Base-by-base conservation (phyloP, 192 early-diverging fungal species). In the Martensiomyces pterosporus region DNA sequence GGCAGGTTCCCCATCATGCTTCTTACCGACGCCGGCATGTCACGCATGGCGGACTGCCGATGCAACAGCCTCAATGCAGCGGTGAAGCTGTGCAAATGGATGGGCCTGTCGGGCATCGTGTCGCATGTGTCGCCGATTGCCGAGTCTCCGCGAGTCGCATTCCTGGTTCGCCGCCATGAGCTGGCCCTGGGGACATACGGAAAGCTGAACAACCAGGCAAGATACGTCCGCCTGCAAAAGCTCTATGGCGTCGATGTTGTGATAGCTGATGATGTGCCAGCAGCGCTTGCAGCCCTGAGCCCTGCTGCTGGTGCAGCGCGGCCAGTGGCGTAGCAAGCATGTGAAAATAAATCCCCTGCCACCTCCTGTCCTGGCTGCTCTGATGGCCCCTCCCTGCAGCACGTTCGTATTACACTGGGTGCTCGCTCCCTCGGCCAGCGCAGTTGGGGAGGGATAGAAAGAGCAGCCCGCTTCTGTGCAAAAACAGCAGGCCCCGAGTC, bases 1-100 rank as follows among this genome's bases (percentile, higher is more conserved):
- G 82, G 81, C 45, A 58, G 60, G 40, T 89, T 89, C 55, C 92
- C 92, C 2, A 84, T 94, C n/a, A 88, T 94, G 60, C 88, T 94
- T 68, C 75, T 97, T 48, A 92, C 92, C 0, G 88, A 91, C 44
- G 90, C 81, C 23, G 91, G 91, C 21, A 82, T 80, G 19, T 59
- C 77, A 2, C 71, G 60, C 6, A 83, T 88, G 68, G 85, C 81
- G 2, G 93, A 97, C 54, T 68, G 69, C 34, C 79, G 94, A 10
- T 86, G 82, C 53, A 91, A 92, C 58, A 86, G 85, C 16, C 67
- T 95, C 17, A 80, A 84, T 23, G 79, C 77, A 1, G 92, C 94
- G 0, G 82, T 91, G 32, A 64, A 80, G 13, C 85, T 94, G 55
- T 89, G 89, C 44, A 80, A 82, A 18, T 77, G 77, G 33, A 77